Conservation (phyloP, 768 basidiomycete genomes). For the Mycena filopes region DNA sequence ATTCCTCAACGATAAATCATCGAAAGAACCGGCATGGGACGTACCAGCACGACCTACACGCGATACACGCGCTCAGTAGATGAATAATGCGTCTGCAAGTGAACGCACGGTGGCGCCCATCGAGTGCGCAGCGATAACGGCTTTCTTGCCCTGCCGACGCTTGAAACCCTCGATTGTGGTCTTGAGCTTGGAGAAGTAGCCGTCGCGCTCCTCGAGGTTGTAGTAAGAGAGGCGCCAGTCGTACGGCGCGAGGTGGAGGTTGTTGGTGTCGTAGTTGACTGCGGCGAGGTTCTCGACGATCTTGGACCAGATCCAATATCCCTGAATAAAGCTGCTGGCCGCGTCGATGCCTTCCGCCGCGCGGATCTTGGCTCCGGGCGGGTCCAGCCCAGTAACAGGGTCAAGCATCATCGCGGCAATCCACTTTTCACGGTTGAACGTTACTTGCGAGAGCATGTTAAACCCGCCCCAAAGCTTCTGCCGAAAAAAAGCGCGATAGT, state of each 20-base stretch:
- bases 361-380: constrained; percentile 84
- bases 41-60: constrained; percentile 61
- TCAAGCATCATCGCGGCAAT: constrained; percentile 92
- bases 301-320: constrained; percentile 97
- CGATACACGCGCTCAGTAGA: not conserved
- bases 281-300: constrained; percentile 95
- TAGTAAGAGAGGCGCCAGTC: constrained; percentile 91
- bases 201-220: constrained; percentile 93
- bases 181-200: constrained; percentile 89
- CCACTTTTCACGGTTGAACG: constrained; percentile 91
- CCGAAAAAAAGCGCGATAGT: constrained; percentile 91
- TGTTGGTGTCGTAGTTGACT: constrained; percentile 93
- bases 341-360: constrained; percentile 94
- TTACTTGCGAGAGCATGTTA: constrained; percentile 84
- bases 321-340: constrained; percentile 85
- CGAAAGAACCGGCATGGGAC: constrained; percentile 30
- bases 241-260: constrained; percentile 85
- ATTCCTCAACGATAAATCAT: not conserved
- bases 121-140: constrained; percentile 86
- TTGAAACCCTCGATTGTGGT: constrained; percentile 82
- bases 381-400: constrained; percentile 91
- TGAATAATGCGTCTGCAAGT: not conserved
- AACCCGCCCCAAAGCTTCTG: constrained; percentile 86
- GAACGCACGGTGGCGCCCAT: constrained; percentile 82
- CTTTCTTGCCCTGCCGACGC: constrained; percentile 78